A percentile compares a stretch with the other conserved stretches of the same genome.
Conservation (phyloP, 1,284 basidiomycete species). For the Ustilago sp. region DNA sequence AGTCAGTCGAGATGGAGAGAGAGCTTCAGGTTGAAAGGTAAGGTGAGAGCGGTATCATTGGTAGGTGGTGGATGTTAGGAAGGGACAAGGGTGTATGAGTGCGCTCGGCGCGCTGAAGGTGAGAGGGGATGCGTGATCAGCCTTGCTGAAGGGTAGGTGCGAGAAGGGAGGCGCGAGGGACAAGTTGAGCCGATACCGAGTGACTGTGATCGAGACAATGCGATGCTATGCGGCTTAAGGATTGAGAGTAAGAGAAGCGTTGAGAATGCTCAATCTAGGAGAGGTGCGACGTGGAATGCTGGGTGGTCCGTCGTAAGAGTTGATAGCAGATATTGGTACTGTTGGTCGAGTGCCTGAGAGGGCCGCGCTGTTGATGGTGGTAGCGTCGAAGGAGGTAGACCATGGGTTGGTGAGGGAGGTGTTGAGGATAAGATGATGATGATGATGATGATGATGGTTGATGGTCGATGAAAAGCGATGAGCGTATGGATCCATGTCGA, state of each 20-base stretch:
- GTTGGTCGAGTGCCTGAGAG: background rate
- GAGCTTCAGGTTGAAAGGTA: conserved; percentile 11
- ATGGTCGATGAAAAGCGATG: conserved; percentile 11
- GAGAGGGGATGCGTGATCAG: background rate
- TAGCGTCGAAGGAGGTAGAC: background rate
- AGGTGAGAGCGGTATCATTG: conserved; percentile 10
- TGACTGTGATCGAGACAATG: no score
- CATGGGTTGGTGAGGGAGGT: background rate
- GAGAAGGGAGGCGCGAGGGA: background rate
- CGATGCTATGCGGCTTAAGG: background rate
- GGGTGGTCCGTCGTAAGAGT: background rate
- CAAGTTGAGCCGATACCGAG: no score
- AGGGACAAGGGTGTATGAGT: background rate
- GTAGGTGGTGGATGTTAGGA: background rate
- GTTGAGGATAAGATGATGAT: conserved; percentile 1
- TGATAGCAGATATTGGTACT: background rate
- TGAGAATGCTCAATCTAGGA: background rate
- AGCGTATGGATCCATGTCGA: conserved; percentile 16
- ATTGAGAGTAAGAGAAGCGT: background rate
- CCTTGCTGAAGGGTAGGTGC: background rate
- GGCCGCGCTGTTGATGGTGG: background rate
- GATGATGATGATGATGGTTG: conserved; percentile 2
- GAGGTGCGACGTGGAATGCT: background rate
- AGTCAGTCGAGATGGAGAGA: conserved; percentile 5
- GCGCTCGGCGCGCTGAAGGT: background rate